A percentile compares a stretch with the other conserved stretches of the same genome.
These are phyloP conservation scores for Elongisporangium senticosum DNA, from an alignment of 352 stramenopile species.

Conservation along the genomic window DNA sequence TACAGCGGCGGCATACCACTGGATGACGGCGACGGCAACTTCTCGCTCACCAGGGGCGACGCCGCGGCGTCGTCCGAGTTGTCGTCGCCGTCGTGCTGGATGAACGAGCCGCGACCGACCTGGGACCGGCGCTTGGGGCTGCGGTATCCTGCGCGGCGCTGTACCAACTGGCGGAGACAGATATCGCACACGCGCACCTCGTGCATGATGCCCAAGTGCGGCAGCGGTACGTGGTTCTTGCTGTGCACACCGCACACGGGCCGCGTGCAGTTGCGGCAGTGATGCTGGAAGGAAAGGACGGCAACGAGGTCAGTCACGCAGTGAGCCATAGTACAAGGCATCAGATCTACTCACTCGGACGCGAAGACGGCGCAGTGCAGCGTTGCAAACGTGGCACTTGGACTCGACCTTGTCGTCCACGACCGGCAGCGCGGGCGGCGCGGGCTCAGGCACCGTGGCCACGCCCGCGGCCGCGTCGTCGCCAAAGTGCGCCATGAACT, in stretches of 20 bases:
- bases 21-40: conserved; percentile 4
- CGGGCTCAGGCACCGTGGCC: conserved; percentile 4
- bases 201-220: conserved; percentile 67
- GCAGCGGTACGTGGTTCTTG: conserved; percentile 72
- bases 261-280: conserved; percentile 58
- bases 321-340: conserved; percentile 2
- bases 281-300: conserved; percentile 25
- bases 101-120: conserved; percentile 11
- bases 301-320: neutral
- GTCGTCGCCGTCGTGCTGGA: conserved; percentile 12
- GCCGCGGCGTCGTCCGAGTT: conserved; percentile 21
- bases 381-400: conserved; percentile 70
- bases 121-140: conserved; percentile 26
- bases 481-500: conserved; percentile 40
- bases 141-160: conserved; percentile 59
- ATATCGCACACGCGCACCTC: conserved; percentile 71
- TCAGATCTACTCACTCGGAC: conserved; percentile 28
- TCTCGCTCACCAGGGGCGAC: conserved; percentile 18
- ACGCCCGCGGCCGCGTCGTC: conserved; percentile 11
- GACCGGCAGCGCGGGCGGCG: conserved; percentile 2
- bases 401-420: conserved; percentile 16
- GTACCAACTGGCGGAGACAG: conserved; percentile 61
- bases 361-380: conserved; percentile 35
- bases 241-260: conserved; percentile 69
- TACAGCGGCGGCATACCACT: conserved; percentile 4